Base-by-base conservation (phyloP, 140 eudicot genomes). In the Oenanthe javanica region DNA sequence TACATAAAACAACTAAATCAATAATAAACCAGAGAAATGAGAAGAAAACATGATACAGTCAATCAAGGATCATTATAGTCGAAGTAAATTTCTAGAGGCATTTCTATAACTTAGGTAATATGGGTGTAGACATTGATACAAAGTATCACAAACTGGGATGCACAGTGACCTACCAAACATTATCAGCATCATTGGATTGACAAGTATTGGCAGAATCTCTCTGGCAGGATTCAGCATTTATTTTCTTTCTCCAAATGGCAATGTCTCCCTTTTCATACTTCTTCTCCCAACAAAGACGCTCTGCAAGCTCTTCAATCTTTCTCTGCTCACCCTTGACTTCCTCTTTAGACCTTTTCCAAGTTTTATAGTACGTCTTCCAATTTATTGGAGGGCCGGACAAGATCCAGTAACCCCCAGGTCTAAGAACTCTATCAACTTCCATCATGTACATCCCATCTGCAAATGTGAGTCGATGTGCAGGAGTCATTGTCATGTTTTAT, bases 351-450 rank as follows among this genome's bases (percentile, higher is more conserved):
- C 97, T 84, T 74, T 95, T 87, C 99, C 99, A 95, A 54, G 92
- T 90, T 72, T 81, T 79, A 72, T 90, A 91, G 71, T 92, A 92
- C 4, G 92, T 95, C 85, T 89, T 92, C 97, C 97, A 95, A 75
- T 92, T 92, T 77, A 95, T 92, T 80, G 99, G 99, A 82, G 99
- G 99, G 77, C 99, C 99, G 69, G 99, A 95, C 77, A 95, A 87
- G 79, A 95, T 88, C 99, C 97, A 95, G 82, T 86, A 92, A 36
- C 99, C 99, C 78, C 99, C 99, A 49, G 99, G 99, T 72, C 99
- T 83, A 74, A 95, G 97, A 82, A 95, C 97, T 86, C 99, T 85
- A 84, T 95, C 99, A 79, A 95, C 99, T 84, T 95, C 99, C 95
- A 88, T 95, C 8, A 95, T 83, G 82, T 95, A 95, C 86, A 76